A percentile compares a stretch with the other conserved stretches of the same genome.
phyloP scores from a whole-genome alignment of 2,329 filamentous ascomycete species.

The Exophiala sp. region DNA sequence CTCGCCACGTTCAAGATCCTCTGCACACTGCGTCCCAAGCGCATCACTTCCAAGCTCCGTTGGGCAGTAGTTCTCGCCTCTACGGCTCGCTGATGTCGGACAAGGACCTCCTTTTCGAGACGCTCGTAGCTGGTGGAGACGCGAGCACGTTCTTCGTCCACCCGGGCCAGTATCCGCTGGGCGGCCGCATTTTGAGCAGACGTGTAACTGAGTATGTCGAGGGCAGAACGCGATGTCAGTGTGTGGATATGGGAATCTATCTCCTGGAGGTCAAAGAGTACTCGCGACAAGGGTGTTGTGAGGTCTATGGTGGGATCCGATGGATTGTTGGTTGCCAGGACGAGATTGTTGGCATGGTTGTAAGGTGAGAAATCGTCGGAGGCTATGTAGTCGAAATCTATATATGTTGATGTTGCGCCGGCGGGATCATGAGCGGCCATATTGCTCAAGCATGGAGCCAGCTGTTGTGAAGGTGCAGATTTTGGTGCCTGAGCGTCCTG shows the following conservation, averaged over 20 bases:
- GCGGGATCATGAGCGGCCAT: slow-evolving; percentile 7
- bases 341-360: slow-evolving; percentile 81
- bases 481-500: no score
- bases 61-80: slow-evolving; percentile 74
- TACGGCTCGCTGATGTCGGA: slow-evolving; percentile 80
- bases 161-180: slow-evolving; percentile 66
- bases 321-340: slow-evolving; percentile 86
- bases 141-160: slow-evolving; percentile 74
- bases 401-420: slow-evolving; percentile 54
- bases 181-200: slow-evolving; percentile 70
- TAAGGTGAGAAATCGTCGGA: slow-evolving; percentile 76
- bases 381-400: slow-evolving; percentile 92
- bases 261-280: slow-evolving; percentile 95
- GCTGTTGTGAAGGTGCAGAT: neutral
- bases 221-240: slow-evolving; percentile 77
- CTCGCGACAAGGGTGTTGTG: slow-evolving; percentile 85
- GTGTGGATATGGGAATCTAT: slow-evolving; percentile 93
- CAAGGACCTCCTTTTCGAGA: slow-evolving; percentile 79
- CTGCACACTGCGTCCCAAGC: slow-evolving; percentile 70
- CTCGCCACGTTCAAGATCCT: slow-evolving; percentile 77
- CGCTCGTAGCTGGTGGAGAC: slow-evolving; percentile 82
- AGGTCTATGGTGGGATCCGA: slow-evolving; percentile 88
- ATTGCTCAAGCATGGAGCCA: neutral
- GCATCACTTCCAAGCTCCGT: slow-evolving; percentile 75
- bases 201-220: slow-evolving; percentile 77